phyloP scores from a whole-genome alignment of 2,329 filamentous ascomycete genomes.

The Dendryphion nanum region DNA sequence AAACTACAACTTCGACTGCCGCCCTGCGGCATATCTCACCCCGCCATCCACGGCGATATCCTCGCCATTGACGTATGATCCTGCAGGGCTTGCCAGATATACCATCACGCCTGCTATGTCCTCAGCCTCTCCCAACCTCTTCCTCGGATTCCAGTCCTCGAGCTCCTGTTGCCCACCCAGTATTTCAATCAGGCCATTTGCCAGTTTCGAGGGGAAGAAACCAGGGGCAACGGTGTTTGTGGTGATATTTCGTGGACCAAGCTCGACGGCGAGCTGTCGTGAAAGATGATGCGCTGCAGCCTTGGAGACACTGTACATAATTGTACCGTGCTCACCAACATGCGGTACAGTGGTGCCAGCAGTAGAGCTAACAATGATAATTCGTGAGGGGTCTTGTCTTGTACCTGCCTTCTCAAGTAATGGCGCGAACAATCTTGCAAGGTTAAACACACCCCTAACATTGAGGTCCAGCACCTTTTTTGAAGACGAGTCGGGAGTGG shows the following conservation, averaged over 20 bases:
- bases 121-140: slow-evolving; percentile 32
- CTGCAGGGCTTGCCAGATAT: slow-evolving; percentile 30
- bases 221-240: slow-evolving; percentile 41
- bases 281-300: slow-evolving; percentile 40
- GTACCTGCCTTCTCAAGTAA: slow-evolving; percentile 35
- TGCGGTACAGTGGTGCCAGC: slow-evolving; percentile 39
- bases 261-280: slow-evolving; percentile 40
- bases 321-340: slow-evolving; percentile 38
- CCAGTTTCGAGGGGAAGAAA: slow-evolving; percentile 40
- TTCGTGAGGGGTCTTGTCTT: slow-evolving; percentile 33
- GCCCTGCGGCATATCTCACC: slow-evolving; percentile 22
- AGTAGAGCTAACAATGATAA: slow-evolving; percentile 38
- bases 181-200: slow-evolving; percentile 37
- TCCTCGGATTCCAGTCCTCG: slow-evolving; percentile 29
- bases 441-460: slow-evolving; percentile 41
- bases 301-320: slow-evolving; percentile 42
- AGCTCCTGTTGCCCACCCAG: slow-evolving; percentile 43
- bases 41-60: slow-evolving; percentile 34
- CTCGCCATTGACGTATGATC: slow-evolving; percentile 31
- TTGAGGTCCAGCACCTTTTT: slow-evolving; percentile 41
- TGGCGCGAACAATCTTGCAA: slow-evolving; percentile 37
- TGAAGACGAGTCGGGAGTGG: slow-evolving; percentile 34
- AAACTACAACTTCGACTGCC: slow-evolving; percentile 24
- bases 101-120: slow-evolving; percentile 41
- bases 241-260: slow-evolving; percentile 40